These are phyloP conservation scores for Dactylonectria estremocensis DNA, from an alignment of 2,329 filamentous ascomycete species.

Conservation along the genomic window DNA sequence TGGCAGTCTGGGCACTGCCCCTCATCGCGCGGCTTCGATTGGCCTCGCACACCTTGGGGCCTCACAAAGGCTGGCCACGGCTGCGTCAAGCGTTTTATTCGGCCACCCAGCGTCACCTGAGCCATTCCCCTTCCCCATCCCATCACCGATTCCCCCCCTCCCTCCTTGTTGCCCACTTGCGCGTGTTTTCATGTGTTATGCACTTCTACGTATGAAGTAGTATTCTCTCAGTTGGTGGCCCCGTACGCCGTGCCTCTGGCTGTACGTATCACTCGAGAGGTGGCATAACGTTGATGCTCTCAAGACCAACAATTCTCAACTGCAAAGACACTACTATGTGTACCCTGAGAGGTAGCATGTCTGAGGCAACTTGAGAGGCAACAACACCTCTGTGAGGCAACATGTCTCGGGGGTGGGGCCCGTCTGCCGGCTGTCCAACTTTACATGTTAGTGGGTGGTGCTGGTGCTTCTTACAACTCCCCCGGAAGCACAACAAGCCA, in stretches of 20 bases:
- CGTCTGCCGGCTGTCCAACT: conserved; percentile 15
- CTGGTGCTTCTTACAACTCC: conserved; percentile 7
- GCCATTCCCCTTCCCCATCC: conserved; percentile 15
- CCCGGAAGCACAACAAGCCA: conserved; percentile 15
- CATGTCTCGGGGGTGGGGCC: conserved; percentile 22
- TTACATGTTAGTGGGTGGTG: conserved; percentile 4
- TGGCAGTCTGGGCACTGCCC: conserved; percentile 57
- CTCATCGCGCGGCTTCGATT: conserved; percentile 52
- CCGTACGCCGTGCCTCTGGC: no score
- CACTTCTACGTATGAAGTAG: no score
- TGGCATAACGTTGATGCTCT: not conserved
- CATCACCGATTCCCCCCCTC: conserved; percentile 10
- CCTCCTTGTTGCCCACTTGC: not conserved
- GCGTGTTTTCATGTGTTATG: not conserved
- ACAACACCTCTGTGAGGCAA: not conserved
- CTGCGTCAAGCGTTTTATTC: conserved; percentile 50
- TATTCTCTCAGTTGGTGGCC: not conserved
- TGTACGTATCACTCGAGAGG: no score
- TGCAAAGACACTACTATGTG: no score
- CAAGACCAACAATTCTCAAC: not conserved
- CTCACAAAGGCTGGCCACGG: conserved; percentile 50
- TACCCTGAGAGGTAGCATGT: not conserved
- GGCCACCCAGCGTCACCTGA: conserved; percentile 48
- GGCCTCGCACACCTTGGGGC: conserved; percentile 46
- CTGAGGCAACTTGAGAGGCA: not conserved